Base-by-base conservation (phyloP, 768 basidiomycete genomes). In the Chalciporus piperatus region DNA sequence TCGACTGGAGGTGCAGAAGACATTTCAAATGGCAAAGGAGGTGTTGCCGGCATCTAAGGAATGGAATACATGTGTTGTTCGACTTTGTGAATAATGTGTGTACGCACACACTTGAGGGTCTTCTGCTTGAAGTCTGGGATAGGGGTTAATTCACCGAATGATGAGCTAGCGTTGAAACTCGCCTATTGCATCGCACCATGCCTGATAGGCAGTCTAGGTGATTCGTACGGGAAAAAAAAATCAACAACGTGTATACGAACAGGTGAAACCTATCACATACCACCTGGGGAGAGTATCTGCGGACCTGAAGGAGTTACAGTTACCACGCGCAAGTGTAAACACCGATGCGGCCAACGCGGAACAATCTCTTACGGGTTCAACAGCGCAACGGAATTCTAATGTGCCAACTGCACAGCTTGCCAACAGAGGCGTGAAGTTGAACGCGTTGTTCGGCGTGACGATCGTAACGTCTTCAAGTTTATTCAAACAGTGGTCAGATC, bases 161-260 rank as follows among this genome's bases (percentile, higher is more conserved):
- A 20, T n/a, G 48, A 27, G 9, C 22, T 45, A 51, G 33, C 45
- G 48, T 16, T 20, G 52, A 3, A 41, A 51, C 69, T 52, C 57
- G 79, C 86, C 85, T 46, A 89, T 87, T 32, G 72, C 65, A 69
- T 89, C 87, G 56, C 84, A 86, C 86, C 87, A 90, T 8, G 85
- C 85, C 61, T 87, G 85, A 68, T 84, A 85, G 39, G 80, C 76
- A 19, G 70, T 73, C 87, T 87, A 51, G 3, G 33, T 14, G 20
- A 28, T 49, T 22, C 17, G 25, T 5, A 17, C 11, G 22, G 27
- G n/a, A n/a, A n/a, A n/a, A n/a, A n/a, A 6, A 27, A 9, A 27
- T 27, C 6, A n/a, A 22, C 32, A 23, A 16, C 27, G 37, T 13
- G 45, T 17, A 11, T 23, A 14, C 17, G 35, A 13, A 38, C 27